These are phyloP conservation scores for Kwoniella shivajii DNA, from an alignment of 1,284 basidiomycete species.

Conservation along the genomic window DNA sequence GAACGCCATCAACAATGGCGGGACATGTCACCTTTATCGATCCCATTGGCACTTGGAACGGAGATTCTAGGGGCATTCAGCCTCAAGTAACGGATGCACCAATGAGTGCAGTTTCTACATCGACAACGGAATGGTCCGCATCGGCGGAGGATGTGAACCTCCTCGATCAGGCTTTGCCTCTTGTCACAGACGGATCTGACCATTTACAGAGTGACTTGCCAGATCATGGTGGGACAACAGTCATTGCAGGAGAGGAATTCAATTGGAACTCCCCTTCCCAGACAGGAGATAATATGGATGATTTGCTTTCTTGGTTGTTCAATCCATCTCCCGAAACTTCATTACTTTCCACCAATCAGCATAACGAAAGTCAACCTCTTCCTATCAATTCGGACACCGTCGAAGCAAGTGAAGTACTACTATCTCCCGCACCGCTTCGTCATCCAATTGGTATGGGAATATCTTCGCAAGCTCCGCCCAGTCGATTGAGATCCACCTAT, in stretches of 20 bases:
- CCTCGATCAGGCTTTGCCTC: too few species aligned
- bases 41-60: too few species aligned
- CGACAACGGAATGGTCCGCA: too few species aligned
- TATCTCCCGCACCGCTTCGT: not conserved
- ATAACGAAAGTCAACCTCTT: too few species aligned
- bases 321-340: constrained; percentile 8
- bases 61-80: too few species aligned
- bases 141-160: too few species aligned
- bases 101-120: too few species aligned
- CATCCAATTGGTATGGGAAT: not conserved
- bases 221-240: not conserved
- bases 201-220: not conserved
- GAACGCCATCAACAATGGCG: too few species aligned
- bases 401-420: not conserved
- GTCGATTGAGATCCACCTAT: constrained; percentile 8
- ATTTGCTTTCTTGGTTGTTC: constrained; percentile 23
- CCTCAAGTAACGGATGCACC: too few species aligned
- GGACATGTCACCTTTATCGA: too few species aligned
- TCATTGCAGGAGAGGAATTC: constrained; percentile 5
- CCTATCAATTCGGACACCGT: not conserved
- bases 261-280: not conserved
- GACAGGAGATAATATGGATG: constrained; percentile 20
- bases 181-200: not conserved
- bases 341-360: too few species aligned
- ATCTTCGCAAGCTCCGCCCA: constrained; percentile 4